These are phyloP conservation scores for Scheffersomyces spartinae DNA, from an alignment of 805 yeast genomes.

Conservation along the genomic window DNA sequence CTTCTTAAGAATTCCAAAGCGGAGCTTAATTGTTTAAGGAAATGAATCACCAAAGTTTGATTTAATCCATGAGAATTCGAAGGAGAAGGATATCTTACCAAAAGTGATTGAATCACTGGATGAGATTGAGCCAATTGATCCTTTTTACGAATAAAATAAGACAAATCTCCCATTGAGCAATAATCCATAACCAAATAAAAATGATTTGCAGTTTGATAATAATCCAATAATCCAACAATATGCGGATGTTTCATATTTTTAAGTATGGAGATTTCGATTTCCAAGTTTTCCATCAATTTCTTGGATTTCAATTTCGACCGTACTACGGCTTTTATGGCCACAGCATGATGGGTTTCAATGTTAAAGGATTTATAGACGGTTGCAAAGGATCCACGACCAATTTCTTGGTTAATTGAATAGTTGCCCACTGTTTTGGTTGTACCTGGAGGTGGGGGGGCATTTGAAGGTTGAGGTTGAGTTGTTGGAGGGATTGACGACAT, in stretches of 20 bases:
- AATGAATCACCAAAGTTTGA: conserved; percentile 67
- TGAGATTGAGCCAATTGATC: conserved; percentile 60
- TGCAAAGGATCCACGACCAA: conserved; percentile 95
- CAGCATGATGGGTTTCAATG: conserved; percentile 40
- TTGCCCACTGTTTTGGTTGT: conserved; percentile 34
- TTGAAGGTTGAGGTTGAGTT: too few relatives aligned
- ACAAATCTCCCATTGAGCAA: conserved; percentile 89
- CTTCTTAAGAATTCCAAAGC: conserved; percentile 75
- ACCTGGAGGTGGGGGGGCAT: too few relatives aligned
- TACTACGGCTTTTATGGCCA: conserved; percentile 84
- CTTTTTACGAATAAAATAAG: conserved; percentile 72
- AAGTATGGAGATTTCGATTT: conserved; percentile 81
- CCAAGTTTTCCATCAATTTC: conserved; percentile 81
- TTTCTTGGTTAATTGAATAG: conserved; percentile 64
- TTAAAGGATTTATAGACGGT: conserved; percentile 81
- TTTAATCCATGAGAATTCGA: conserved; percentile 67
- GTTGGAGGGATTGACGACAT: too few relatives aligned
- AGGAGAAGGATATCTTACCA: conserved; percentile 78
- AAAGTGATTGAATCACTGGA: conserved; percentile 66
- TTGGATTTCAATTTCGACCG: conserved; percentile 74
- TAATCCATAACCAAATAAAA: conserved; percentile 93
- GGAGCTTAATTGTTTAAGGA: conserved; percentile 74
- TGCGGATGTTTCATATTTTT: conserved; percentile 88
- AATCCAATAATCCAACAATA: conserved; percentile 78
- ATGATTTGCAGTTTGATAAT: conserved; percentile 61